These are phyloP conservation scores for Candida stauntonica DNA, from an alignment of 805 yeast species.

Conservation along the genomic window DNA sequence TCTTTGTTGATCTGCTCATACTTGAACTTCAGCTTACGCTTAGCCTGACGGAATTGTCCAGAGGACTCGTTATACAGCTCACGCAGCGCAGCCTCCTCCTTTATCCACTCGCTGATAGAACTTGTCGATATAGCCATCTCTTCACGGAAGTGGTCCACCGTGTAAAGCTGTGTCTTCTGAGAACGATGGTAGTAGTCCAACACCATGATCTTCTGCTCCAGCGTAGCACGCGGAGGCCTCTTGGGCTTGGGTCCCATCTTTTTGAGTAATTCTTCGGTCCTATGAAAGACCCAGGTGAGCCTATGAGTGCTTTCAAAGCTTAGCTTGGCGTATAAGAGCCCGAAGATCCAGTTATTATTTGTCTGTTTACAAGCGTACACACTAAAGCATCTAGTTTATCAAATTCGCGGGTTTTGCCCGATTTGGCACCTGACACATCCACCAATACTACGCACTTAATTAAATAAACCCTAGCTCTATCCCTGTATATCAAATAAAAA, in stretches of 20 bases:
- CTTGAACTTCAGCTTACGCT: slow-evolving; percentile 47
- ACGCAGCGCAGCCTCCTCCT: slow-evolving; percentile 47
- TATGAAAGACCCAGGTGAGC: too few relatives aligned
- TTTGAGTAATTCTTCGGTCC: too few relatives aligned
- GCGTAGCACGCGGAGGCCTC: slow-evolving; percentile 28
- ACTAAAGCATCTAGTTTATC: too few relatives aligned
- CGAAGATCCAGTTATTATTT: too few relatives aligned
- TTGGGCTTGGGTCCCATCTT: slow-evolving; percentile 1
- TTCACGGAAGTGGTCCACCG: slow-evolving; percentile 48
- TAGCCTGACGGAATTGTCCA: slow-evolving; percentile 29
- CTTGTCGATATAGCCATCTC: slow-evolving; percentile 54
- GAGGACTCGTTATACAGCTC: slow-evolving; percentile 34
- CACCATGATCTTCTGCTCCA: slow-evolving; percentile 55
- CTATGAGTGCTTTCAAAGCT: too few relatives aligned
- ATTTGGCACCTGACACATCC: too few relatives aligned
- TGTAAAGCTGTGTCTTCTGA: slow-evolving; percentile 49
- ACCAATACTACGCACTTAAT: too few relatives aligned
- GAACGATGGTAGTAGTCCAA: slow-evolving; percentile 45
- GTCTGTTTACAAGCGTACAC: too few relatives aligned
- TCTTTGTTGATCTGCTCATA: slow-evolving; percentile 55
- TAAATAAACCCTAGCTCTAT: too few relatives aligned
- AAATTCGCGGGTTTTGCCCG: too few relatives aligned
- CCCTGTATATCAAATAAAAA: too few relatives aligned
- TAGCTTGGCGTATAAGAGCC: too few relatives aligned
- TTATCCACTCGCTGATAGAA: slow-evolving; percentile 58